Conservation (phyloP, 345 rosid species). For the Populus deltoides region DNA sequence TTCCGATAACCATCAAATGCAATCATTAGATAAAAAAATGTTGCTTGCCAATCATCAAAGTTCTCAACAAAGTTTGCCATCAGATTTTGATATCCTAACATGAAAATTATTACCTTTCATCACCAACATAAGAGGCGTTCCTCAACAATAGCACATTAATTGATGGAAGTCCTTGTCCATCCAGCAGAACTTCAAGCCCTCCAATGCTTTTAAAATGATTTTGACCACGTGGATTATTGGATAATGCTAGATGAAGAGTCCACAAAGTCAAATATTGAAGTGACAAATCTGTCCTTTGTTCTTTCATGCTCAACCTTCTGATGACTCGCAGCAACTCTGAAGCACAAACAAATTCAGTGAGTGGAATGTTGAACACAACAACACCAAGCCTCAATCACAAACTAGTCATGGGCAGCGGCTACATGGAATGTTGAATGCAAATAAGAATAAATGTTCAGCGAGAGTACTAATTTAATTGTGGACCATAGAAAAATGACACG, state of each 20-base stretch:
- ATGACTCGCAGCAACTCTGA: constrained; percentile 68
- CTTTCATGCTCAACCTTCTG: constrained; percentile 67
- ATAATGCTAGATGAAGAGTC: constrained; percentile 47
- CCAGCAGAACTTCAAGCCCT: constrained; percentile 74
- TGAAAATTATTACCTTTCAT: constrained; percentile 38
- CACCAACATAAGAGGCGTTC: constrained; percentile 27
- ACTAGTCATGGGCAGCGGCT: too few species aligned
- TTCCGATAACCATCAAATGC: not conserved
- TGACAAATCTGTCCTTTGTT: constrained; percentile 48
- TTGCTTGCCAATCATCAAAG: not conserved
- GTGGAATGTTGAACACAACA: constrained; percentile 10
- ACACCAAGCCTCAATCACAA: not conserved
- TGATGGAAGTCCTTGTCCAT: constrained; percentile 67
- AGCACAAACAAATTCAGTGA: constrained; percentile 20
- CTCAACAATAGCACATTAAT: constrained; percentile 34
- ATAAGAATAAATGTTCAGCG: not conserved
- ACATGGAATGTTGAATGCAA: too few species aligned
- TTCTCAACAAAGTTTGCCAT: not conserved
- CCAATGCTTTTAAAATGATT: constrained; percentile 78
- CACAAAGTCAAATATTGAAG: constrained; percentile 59
- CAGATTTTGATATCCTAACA: too few species aligned
- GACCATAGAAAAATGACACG: not conserved
- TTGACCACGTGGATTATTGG: constrained; percentile 68
- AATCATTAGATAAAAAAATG: not conserved
- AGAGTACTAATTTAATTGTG: not conserved